Evolutionary conservation across 2,329 filamentous ascomycete species (phyloP).

Genomic region (Alternaria triticimaculans): DNA sequence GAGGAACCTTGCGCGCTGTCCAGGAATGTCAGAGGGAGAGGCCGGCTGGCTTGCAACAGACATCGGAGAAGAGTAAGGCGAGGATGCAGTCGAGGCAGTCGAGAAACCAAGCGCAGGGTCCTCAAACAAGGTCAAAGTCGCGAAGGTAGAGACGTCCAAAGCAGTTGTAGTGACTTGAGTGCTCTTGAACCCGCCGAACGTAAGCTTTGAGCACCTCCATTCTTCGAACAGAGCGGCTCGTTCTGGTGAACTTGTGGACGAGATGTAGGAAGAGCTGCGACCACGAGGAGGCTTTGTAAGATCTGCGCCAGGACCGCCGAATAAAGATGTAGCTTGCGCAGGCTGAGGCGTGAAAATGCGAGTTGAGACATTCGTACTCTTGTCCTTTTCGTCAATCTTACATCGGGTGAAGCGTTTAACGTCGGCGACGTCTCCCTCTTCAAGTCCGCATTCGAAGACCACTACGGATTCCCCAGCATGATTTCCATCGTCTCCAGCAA

Average conservation of each 20-base stretch:
- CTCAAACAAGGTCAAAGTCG: slow-evolving; percentile 74
- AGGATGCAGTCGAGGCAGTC: slow-evolving; percentile 61
- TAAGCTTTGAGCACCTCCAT: slow-evolving; percentile 70
- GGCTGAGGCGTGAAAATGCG: slow-evolving; percentile 24
- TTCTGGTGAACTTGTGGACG: slow-evolving; percentile 48
- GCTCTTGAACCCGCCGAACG: slow-evolving; percentile 65
- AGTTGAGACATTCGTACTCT: slow-evolving; percentile 23
- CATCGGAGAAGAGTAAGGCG: slow-evolving; percentile 61
- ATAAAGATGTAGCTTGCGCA: slow-evolving; percentile 53
- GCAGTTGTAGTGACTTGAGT: slow-evolving; percentile 72
- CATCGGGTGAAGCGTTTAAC: slow-evolving; percentile 66
- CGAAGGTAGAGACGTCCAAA: slow-evolving; percentile 76
- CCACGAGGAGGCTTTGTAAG: slow-evolving; percentile 25
- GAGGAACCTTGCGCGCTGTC: slow-evolving; percentile 80
- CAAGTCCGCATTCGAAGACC: slow-evolving; percentile 75
- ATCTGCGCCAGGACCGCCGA: slow-evolving; percentile 55
- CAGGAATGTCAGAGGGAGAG: slow-evolving; percentile 72
- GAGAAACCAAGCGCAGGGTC: slow-evolving; percentile 74
- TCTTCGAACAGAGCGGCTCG: slow-evolving; percentile 58
- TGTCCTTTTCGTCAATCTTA: slow-evolving; percentile 48
- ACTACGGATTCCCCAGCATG: slow-evolving; percentile 79
- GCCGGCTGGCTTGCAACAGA: slow-evolving; percentile 55
- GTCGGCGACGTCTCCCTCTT: slow-evolving; percentile 61
- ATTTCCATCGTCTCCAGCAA: slow-evolving; percentile 78
- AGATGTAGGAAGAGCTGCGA: slow-evolving; percentile 43